These are phyloP conservation scores for Pichia inconspicua DNA, from an alignment of 1,139 yeast genomes.

Conservation along the genomic window DNA sequence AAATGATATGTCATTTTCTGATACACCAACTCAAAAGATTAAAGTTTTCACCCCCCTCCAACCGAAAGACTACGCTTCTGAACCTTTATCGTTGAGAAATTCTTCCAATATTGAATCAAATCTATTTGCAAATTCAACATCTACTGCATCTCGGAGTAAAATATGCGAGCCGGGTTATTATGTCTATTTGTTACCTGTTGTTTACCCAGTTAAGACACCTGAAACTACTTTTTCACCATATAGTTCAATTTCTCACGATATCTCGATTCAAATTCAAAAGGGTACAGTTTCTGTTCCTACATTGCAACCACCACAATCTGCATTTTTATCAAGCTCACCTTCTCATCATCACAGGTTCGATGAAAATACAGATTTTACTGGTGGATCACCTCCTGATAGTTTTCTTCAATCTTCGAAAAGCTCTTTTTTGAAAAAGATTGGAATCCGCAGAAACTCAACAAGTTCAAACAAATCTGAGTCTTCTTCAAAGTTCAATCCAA, in stretches of 20 bases:
- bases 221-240: conserved; percentile 57
- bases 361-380: conserved; percentile 9
- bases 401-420: conserved; percentile 3
- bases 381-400: background rate
- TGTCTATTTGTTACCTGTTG: conserved; percentile 64
- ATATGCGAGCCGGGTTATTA: conserved; percentile 63
- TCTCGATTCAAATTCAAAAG: conserved; percentile 25
- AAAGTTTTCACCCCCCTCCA: conserved; percentile 18
- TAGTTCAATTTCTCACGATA: conserved; percentile 37
- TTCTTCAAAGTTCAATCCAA: background rate
- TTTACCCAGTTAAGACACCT: conserved; percentile 65
- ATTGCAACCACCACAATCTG: conserved; percentile 26
- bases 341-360: conserved; percentile 20
- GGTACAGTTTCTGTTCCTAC: conserved; percentile 20
- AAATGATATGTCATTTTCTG: conserved; percentile 15
- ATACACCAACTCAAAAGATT: conserved; percentile 22
- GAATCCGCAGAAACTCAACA: conserved; percentile 12
- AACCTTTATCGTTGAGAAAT: conserved; percentile 12
- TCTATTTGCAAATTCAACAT: conserved; percentile 7
- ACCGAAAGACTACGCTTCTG: conserved; percentile 21
- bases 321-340: conserved; percentile 27
- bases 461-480: conserved; percentile 5
- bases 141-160: conserved; percentile 6
- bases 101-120: conserved; percentile 10
- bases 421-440: conserved; percentile 20